Base-by-base conservation (phyloP, 2,329 filamentous ascomycete species). In the Gnomoniopsis smithogilvyi region DNA sequence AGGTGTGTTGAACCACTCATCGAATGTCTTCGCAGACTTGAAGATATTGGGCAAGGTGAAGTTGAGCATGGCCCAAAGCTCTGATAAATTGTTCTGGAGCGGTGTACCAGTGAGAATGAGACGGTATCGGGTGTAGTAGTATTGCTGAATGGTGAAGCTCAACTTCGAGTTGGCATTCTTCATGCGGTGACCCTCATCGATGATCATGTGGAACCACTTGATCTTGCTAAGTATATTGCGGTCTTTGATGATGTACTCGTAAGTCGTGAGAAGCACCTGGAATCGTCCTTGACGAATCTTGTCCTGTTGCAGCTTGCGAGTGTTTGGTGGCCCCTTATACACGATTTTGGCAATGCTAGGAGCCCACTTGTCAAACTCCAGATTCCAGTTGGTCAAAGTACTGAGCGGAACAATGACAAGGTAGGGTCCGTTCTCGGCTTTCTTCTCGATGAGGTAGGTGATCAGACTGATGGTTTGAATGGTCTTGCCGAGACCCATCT, bases 171-270 rank as follows among this genome's bases (percentile, higher is more conserved):
- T 89, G 33, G 91, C 84, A 75, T 99, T 99, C 84, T 99, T 99
- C 95, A 99, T 99, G 73, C 95, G 92, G 75, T 99, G 95, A 77
- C 95, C 95, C 80, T 99, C 95, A 69, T 99, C 95, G 65, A 99
- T 95, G 68, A 99, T 98, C 95, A 99, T 98, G 78, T 99, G 95
- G 68, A 97, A 89, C 95, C 95, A 99, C 77, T 98, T 98, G 77
- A 99, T 94, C 81, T 98, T 98, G 80, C 91, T 96, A 14, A 99
- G 79, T 66, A 99, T 82, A 0, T 94, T 94, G 38, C 95, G 87
- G 70, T 99, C 95, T 78, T 98, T 99, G 84, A 99, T 99, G 76
- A 99, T 96, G 77, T 98, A 99, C 74, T 99, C 95, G 77, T 99
- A 99, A 0, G 95, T 99, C 2, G 95, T 99, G 60, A 99, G 83